Evolutionary conservation across 1,284 basidiomycete species (phyloP), one percentile per base, ranked within the genome.

Genomic region (Gomphus bonarii): DNA sequence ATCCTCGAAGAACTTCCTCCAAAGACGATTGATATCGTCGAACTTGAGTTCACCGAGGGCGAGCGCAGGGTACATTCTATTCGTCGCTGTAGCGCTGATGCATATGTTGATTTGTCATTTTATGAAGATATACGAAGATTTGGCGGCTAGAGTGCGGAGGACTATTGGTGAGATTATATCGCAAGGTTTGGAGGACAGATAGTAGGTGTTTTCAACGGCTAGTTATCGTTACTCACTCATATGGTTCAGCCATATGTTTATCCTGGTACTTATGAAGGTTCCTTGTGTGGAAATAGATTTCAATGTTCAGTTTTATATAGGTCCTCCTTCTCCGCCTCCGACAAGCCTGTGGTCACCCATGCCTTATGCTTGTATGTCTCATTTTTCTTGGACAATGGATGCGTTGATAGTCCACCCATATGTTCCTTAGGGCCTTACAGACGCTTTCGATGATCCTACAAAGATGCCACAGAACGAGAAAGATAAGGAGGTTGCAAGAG

Each of bases 261-360:
- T 82, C 33, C 66, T 82, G 52, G 77, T 79, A 61, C 35, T 68
- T 61, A 31, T 20, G 14, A 9, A 2, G 38, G 38, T 40, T 14
- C 22, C 50, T 20, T n/a, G 8, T 2, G n/a, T 31, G 7, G 25
- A 14, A 30, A 14, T 52, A 8, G 16, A 30, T 30, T 7, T 3
- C 1, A 11, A 11, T 11, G 22, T 40, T 20, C 14, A 14, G 30
- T 43, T 28, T 22, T n/a, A 20, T 51, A 31, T 58, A 80, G 75
- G 80, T 81, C 30, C 73, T 84, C 74, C 82, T 85, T 42, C 72
- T 85, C 22, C 80, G 84, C n/a, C 67, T 86, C 48, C 75, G 84
- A 5, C 84, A 86, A 64, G 68, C 84, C 0, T 84, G 82, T 63
- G 78, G 79, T 57, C 84, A 85, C 63, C 84, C 84, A 0, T 69